Conservation (phyloP, 192 early-diverging fungal species). For the Cladochytrium replicatum region DNA sequence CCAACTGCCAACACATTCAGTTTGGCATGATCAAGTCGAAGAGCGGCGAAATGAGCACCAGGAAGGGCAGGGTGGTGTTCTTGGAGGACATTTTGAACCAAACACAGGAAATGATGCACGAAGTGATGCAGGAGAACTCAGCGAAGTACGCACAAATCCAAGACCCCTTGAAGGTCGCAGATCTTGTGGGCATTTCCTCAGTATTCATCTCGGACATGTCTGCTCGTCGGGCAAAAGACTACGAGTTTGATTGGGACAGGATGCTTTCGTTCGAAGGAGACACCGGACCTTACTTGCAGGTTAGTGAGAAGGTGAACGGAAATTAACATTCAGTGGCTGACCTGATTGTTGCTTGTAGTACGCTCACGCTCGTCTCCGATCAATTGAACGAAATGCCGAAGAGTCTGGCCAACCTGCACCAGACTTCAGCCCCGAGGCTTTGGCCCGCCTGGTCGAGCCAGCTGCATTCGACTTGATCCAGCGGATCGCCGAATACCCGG, state of each 20-base stretch:
- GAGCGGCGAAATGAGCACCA: conserved; percentile 79
- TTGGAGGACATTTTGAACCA: conserved; percentile 88
- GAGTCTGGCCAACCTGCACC: too few species aligned
- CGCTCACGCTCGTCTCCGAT: conserved; percentile 93
- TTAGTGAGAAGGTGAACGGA: too few species aligned
- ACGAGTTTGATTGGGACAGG: conserved; percentile 81
- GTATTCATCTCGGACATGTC: conserved; percentile 87
- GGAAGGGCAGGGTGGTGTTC: conserved; percentile 90
- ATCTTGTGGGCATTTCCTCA: conserved; percentile 86
- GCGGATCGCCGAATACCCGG: conserved; percentile 75
- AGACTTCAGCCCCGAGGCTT: too few species aligned
- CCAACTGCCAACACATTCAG: conserved; percentile 77
- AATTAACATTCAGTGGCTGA: too few species aligned
- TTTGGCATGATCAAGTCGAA: conserved; percentile 88
- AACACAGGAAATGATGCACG: conserved; percentile 80
- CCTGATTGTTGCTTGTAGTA: too few species aligned
- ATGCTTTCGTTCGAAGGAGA: conserved; percentile 96
- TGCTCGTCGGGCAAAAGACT: conserved; percentile 87
- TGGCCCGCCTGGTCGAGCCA: conserved; percentile 64
- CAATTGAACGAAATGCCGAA: conserved; percentile 92
- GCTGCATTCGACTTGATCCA: conserved; percentile 62
- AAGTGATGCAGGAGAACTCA: conserved; percentile 83
- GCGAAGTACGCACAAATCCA: conserved; percentile 74
- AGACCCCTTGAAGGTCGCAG: conserved; percentile 70
- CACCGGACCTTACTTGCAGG: conserved; percentile 98